A percentile compares a stretch with the other conserved stretches of the same genome.
These are phyloP conservation scores for Coniferiporia weirii DNA, from an alignment of 1,284 basidiomycete species.

Conservation along the genomic window DNA sequence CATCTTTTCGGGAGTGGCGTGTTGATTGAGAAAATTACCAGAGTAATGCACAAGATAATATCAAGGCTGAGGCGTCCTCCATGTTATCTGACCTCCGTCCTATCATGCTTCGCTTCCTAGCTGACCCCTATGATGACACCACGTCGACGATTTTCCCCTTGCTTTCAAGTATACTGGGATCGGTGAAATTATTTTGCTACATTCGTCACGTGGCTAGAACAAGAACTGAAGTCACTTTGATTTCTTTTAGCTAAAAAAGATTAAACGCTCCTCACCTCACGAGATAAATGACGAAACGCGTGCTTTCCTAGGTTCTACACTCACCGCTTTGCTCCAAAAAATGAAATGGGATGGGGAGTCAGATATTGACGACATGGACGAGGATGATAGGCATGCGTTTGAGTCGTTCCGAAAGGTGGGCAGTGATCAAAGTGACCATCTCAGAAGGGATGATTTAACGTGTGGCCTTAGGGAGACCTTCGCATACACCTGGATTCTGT, in stretches of 20 bases:
- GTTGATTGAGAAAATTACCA: slow-evolving; percentile 27
- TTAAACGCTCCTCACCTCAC: slow-evolving; percentile 56
- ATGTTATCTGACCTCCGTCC: slow-evolving; percentile 73
- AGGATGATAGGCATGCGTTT: slow-evolving; percentile 85
- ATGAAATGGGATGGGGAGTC: slow-evolving; percentile 88
- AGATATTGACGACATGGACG: slow-evolving; percentile 80
- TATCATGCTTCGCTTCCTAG: slow-evolving; percentile 83
- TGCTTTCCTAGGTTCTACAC: slow-evolving; percentile 36
- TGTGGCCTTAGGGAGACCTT: slow-evolving; percentile 55
- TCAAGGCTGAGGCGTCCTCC: slow-evolving; percentile 60
- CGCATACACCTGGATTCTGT: slow-evolving; percentile 80
- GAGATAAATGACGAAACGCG: slow-evolving; percentile 14
- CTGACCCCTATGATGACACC: slow-evolving; percentile 85
- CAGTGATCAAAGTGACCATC: slow-evolving; percentile 11
- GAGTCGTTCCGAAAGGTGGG: slow-evolving; percentile 79
- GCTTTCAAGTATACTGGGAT: slow-evolving; percentile 67
- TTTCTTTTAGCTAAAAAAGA: slow-evolving; percentile 24
- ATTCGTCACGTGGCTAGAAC: neutral
- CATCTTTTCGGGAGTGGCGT: neutral
- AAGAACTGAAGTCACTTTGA: neutral
- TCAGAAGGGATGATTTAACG: slow-evolving; percentile 2
- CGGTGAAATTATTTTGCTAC: slow-evolving; percentile 44
- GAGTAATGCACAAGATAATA: slow-evolving; percentile 58
- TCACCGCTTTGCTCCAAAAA: slow-evolving; percentile 80
- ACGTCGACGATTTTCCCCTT: slow-evolving; percentile 81